phyloP scores from a whole-genome alignment of 164 flowering plant species.

The Magnolia sinica region DNA sequence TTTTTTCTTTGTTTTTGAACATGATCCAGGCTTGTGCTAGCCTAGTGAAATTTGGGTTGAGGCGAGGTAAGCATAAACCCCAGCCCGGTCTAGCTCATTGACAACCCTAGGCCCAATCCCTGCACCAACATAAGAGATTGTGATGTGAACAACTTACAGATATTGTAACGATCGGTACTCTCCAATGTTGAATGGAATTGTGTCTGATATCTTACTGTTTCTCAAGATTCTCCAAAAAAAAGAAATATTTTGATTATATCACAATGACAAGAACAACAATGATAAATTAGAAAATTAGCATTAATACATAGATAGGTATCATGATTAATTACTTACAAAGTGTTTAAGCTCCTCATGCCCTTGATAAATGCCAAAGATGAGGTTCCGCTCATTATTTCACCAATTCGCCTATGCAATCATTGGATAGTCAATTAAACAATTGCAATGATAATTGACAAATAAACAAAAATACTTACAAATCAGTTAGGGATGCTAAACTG shows the following conservation, averaged over 20 bases:
- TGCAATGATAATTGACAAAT: background rate
- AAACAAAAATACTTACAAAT: conserved; percentile 45
- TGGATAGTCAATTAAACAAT: conserved; percentile 4
- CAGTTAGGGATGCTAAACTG: conserved; percentile 46
- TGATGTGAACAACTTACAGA: conserved; percentile 27
- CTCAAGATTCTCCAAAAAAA: conserved; percentile 19
- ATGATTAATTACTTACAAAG: conserved; percentile 25
- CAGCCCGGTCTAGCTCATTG: no score
- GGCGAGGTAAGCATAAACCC: no score
- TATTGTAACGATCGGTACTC: conserved; percentile 16
- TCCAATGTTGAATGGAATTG: conserved; percentile 35
- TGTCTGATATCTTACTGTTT: conserved; percentile 27
- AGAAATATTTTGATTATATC: no score
- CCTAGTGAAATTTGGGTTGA: no score
- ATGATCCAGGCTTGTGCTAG: no score
- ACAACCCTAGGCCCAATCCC: no score
- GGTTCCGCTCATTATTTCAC: conserved; percentile 61
- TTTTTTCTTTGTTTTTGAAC: no score
- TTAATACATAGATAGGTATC: background rate
- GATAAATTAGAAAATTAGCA: background rate
- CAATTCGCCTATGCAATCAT: conserved; percentile 47
- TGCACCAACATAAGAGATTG: no score
- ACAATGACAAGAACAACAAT: background rate
- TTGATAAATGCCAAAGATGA: conserved; percentile 40
- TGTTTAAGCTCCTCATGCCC: conserved; percentile 27